Conservation (phyloP, 139 green algal species). For the Pleodorina starrii region DNA sequence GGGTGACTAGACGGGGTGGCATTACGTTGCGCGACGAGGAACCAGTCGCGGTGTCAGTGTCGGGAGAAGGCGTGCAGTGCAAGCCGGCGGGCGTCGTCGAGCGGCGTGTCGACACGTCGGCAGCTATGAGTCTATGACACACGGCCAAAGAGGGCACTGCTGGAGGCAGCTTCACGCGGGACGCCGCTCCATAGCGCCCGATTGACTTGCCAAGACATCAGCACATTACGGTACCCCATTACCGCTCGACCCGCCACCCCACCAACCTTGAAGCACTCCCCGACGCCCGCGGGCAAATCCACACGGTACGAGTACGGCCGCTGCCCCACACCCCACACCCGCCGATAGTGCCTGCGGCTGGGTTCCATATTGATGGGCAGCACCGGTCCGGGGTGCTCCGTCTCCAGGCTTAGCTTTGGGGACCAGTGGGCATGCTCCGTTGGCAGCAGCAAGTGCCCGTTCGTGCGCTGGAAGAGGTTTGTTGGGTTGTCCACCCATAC, state of each 20-base stretch:
- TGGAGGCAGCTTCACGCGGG: no score
- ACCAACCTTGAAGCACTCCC: constrained; percentile 18
- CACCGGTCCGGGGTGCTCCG: neutral
- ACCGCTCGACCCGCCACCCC: neutral
- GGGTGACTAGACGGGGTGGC: no score
- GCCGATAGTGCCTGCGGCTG: neutral
- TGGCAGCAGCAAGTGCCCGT: constrained; percentile 8
- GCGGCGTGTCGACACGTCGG: neutral
- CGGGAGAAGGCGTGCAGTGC: no score
- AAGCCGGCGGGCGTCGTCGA: no score
- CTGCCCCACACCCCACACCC: neutral
- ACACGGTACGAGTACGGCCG: constrained; percentile 2
- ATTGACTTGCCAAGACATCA: no score
- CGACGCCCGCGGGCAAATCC: neutral
- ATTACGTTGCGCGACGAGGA: no score
- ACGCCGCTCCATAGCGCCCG: no score
- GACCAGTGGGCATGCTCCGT: neutral
- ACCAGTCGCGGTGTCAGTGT: neutral
- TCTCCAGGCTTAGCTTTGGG: neutral
- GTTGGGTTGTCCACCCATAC: neutral
- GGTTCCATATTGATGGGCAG: neutral
- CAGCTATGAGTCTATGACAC: no score
- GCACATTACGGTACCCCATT: no score
- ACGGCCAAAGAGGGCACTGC: no score
- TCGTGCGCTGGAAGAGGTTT: neutral